Conservation (phyloP, 169 alveolate species). For the Eimeria necatrix region DNA sequence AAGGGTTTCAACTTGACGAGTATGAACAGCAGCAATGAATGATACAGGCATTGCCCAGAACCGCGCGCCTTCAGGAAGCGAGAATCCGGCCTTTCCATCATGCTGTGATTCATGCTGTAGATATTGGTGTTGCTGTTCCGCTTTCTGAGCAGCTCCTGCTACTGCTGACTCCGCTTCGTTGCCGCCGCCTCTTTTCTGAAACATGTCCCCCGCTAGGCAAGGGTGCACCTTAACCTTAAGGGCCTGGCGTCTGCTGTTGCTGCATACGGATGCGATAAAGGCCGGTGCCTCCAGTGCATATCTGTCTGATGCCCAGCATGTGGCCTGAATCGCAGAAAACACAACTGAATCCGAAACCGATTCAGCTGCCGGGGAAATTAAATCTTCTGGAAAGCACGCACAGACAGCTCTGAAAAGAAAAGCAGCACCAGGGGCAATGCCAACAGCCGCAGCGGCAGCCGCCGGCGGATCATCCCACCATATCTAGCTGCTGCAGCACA, state of each 20-base stretch:
- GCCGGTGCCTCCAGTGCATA: conserved; percentile 50
- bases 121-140: neutral
- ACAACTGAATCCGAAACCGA: neutral
- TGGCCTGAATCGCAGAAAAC: conserved; percentile 25
- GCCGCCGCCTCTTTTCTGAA: conserved; percentile 5
- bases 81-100: neutral
- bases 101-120: conserved; percentile 6
- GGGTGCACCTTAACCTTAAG: conserved; percentile 26
- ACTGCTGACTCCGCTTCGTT: neutral
- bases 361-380: neutral
- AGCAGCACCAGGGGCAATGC: neutral
- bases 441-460: neutral
- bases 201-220: neutral
- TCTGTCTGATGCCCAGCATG: conserved; percentile 11
- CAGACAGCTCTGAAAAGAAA: neutral
- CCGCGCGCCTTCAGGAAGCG: conserved; percentile 61
- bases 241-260: conserved; percentile 56
- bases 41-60: conserved; percentile 78
- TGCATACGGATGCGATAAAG: conserved; percentile 45
- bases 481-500: conserved; percentile 56
- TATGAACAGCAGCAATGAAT: conserved; percentile 53
- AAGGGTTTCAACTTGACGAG: conserved; percentile 52
- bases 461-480: neutral
- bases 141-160: conserved; percentile 4
- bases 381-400: neutral